phyloP scores from a whole-genome alignment of 371 early-diverging fungal species.

The Smittium culicis region DNA sequence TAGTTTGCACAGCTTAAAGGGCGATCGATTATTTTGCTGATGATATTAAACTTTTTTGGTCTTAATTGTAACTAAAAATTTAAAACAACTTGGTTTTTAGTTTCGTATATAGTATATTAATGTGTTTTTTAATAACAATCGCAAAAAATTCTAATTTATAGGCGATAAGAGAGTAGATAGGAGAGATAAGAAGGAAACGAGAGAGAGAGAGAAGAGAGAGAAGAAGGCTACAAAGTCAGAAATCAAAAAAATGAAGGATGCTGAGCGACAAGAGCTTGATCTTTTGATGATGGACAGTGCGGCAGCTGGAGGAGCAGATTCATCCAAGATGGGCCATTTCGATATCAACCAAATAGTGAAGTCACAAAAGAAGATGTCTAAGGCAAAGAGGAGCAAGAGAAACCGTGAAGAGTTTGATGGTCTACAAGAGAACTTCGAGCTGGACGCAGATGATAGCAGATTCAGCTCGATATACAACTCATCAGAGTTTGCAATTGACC shows the following conservation, averaged over 20 bases:
- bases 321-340: slow-evolving; percentile 37
- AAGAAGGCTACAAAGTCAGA: slow-evolving; percentile 33
- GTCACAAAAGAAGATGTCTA: slow-evolving; percentile 50
- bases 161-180: slow-evolving; percentile 63
- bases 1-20: too few relatives aligned
- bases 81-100: background rate
- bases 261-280: slow-evolving; percentile 21
- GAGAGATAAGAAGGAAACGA: slow-evolving; percentile 28
- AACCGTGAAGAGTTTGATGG: slow-evolving; percentile 30
- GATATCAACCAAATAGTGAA: slow-evolving; percentile 77
- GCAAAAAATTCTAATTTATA: slow-evolving; percentile 73
- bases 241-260: slow-evolving; percentile 34
- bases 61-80: too few relatives aligned
- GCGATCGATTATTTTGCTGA: too few relatives aligned
- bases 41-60: too few relatives aligned
- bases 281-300: background rate
- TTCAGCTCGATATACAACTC: slow-evolving; percentile 67
- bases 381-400: slow-evolving; percentile 32
- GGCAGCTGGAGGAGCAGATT: background rate
- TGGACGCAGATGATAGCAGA: slow-evolving; percentile 72
- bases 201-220: slow-evolving; percentile 39
- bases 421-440: slow-evolving; percentile 66
- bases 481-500: slow-evolving; percentile 87
- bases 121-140: slow-evolving; percentile 21
- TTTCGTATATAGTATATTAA: background rate